phyloP scores from a whole-genome alignment of 495 filamentous ascomycete species.

The Neurospora sp. region DNA sequence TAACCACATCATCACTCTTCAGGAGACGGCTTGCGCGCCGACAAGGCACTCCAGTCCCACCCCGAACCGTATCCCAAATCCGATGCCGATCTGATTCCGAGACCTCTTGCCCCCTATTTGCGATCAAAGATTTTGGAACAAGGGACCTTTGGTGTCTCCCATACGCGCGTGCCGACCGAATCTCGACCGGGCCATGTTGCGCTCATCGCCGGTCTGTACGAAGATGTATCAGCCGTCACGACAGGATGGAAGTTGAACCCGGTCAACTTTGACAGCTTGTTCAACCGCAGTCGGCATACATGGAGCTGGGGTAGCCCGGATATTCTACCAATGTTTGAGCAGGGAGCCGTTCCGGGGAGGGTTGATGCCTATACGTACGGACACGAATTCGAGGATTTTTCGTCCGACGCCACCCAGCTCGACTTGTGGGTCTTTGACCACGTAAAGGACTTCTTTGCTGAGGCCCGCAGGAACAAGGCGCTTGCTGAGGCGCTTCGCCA shows the following conservation, averaged over 20 bases:
- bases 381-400: slow-evolving; percentile 84
- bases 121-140: slow-evolving; percentile 77
- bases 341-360: slow-evolving; percentile 78
- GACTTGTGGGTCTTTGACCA: slow-evolving; percentile 96
- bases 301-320: slow-evolving; percentile 99
- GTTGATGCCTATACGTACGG: slow-evolving; percentile 79
- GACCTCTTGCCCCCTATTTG: slow-evolving; percentile 85
- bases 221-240: slow-evolving; percentile 94
- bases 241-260: slow-evolving; percentile 99
- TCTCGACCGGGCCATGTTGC: slow-evolving; percentile 96
- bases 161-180: slow-evolving; percentile 95
- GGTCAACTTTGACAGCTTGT: slow-evolving; percentile 97
- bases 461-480: slow-evolving; percentile 67
- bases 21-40: slow-evolving; percentile 91
- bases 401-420: slow-evolving; percentile 63
- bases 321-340: slow-evolving; percentile 94
- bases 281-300: slow-evolving; percentile 91
- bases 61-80: slow-evolving; percentile 73
- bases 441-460: slow-evolving; percentile 75
- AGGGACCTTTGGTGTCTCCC: slow-evolving; percentile 97
- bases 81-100: slow-evolving; percentile 46
- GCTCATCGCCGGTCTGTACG: slow-evolving; percentile 93
- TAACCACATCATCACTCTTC: background rate
- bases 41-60: slow-evolving; percentile 94
- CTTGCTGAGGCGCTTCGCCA: slow-evolving; percentile 63